Evolutionary conservation across 768 basidiomycete species (phyloP).

Genomic region (Chalciporus piperatus): DNA sequence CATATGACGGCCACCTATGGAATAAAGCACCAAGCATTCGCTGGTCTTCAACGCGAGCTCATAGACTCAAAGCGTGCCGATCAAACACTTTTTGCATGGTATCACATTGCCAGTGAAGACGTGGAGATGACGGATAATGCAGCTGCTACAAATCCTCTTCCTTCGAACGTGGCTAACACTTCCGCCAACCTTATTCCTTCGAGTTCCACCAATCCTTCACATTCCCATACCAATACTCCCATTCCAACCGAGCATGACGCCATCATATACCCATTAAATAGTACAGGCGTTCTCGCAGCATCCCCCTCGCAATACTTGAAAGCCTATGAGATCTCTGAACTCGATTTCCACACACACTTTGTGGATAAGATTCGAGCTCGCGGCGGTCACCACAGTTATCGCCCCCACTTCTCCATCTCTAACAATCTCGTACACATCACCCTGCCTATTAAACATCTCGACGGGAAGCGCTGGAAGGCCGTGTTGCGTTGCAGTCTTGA

Average conservation of each 20-base stretch:
- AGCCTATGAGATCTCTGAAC: constrained; percentile 22
- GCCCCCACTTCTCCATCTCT: constrained; percentile 14
- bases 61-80: constrained; percentile 17
- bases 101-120: constrained; percentile 9
- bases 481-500: constrained; percentile 25
- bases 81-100: constrained; percentile 30
- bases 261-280: not conserved
- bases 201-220: no score
- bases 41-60: constrained; percentile 22
- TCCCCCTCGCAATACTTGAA: constrained; percentile 22
- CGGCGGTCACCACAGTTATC: constrained; percentile 2
- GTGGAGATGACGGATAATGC: constrained; percentile 7
- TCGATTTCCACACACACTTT: constrained; percentile 18
- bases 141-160: not conserved
- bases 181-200: not conserved
- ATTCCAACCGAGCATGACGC: not conserved
- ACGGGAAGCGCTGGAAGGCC: constrained; percentile 16
- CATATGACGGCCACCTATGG: constrained; percentile 25
- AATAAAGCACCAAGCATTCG: constrained; percentile 22
- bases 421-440: constrained; percentile 23
- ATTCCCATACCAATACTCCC: no score
- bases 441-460: constrained; percentile 17
- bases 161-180: not conserved
- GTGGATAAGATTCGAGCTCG: constrained; percentile 11
- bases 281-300: constrained; percentile 23